Base-by-base conservation (phyloP, 768 basidiomycete genomes). In the Russula sp. region DNA sequence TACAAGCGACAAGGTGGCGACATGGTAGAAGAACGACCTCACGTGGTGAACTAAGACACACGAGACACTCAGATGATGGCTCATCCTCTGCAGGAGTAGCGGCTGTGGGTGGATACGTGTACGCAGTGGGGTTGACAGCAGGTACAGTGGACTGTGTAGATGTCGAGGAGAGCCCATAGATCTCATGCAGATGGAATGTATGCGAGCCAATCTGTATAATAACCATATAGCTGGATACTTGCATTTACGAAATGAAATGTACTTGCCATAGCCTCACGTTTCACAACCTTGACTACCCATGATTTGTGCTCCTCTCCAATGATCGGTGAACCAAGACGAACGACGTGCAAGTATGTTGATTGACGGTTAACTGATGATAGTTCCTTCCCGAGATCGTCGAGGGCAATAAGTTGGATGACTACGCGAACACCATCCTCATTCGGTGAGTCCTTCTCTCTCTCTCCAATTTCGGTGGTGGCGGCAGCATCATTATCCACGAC, bases 21-120 rank as follows among this genome's bases (percentile, higher is more conserved):
- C 94, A 98, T 0, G 94, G 94, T 6, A 97, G 83, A 14, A 98
- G 83, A 8, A 98, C 92, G 48, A 98, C 94, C 71, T 96, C 92
- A 54, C 92, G 83, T 1, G 93, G 89, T 0, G 88, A 86, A 3
- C 89, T 90, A 50, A 98, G 83, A 71, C 94, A 98, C 38, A 98
- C 80, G 13, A 98, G 85, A 76, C 94, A 97, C 72, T 97, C 94
- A 50, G 90, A 89, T 22, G 88, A 87, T 24, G 88, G 85, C 22
- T 89, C 87, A 36, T 88, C 86, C 8, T 88, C 87, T 1, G 75
- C 75, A 3, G 74, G 70, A n/a, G 71, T 46, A 1, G 71, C 71
- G 8, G 73, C 42, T 0, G 73, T 71, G 26, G 83, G 83, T 1
- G 80, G 81, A 54, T 84, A 82, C 7, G 82, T 81, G 65, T 81